Percentiles rank a stretch among this genome's conserved stretches.
phyloP scores from a whole-genome alignment of 208 protist genomes.

The Strigomonas culicis region DNA sequence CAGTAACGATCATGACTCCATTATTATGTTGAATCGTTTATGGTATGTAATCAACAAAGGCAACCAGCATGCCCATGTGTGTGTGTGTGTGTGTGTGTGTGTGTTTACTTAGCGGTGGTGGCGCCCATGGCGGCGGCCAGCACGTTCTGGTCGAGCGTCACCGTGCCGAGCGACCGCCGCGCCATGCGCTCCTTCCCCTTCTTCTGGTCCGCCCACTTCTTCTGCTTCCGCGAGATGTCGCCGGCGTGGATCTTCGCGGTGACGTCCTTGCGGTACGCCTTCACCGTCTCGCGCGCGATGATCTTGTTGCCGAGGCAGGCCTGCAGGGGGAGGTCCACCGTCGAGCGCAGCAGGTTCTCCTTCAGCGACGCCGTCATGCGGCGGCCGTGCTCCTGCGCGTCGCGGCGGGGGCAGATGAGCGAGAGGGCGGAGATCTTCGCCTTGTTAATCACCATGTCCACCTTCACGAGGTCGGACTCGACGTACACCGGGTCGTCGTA shows the following conservation, averaged over 20 bases:
- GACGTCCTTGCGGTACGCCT: slow-evolving; percentile 93
- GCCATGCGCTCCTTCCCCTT: slow-evolving; percentile 97
- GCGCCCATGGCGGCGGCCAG: slow-evolving; percentile 89
- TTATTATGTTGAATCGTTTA: neutral
- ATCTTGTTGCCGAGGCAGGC: slow-evolving; percentile 86
- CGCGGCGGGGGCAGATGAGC: slow-evolving; percentile 73
- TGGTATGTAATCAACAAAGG: neutral
- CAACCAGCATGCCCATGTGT: neutral
- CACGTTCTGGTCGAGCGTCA: slow-evolving; percentile 91
- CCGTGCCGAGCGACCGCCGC: slow-evolving; percentile 83
- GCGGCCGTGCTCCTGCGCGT: slow-evolving; percentile 55
- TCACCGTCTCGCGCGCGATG: slow-evolving; percentile 91
- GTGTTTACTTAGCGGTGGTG: slow-evolving; percentile 25
- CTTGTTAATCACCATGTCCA: slow-evolving; percentile 92
- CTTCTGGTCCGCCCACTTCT: slow-evolving; percentile 97
- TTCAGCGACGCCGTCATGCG: slow-evolving; percentile 84
- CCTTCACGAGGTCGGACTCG: slow-evolving; percentile 87
- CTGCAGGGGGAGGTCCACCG: slow-evolving; percentile 93
- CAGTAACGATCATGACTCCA: no score
- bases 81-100: slow-evolving; percentile 7
- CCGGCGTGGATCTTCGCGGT: slow-evolving; percentile 95
- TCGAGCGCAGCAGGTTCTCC: slow-evolving; percentile 81
- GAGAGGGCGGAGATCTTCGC: slow-evolving; percentile 91
- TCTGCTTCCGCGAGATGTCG: slow-evolving; percentile 95
- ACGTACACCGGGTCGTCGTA: slow-evolving; percentile 93